These are phyloP conservation scores for Sungouiozyma intestinalis DNA, from an alignment of 805 yeast genomes.

Conservation along the genomic window DNA sequence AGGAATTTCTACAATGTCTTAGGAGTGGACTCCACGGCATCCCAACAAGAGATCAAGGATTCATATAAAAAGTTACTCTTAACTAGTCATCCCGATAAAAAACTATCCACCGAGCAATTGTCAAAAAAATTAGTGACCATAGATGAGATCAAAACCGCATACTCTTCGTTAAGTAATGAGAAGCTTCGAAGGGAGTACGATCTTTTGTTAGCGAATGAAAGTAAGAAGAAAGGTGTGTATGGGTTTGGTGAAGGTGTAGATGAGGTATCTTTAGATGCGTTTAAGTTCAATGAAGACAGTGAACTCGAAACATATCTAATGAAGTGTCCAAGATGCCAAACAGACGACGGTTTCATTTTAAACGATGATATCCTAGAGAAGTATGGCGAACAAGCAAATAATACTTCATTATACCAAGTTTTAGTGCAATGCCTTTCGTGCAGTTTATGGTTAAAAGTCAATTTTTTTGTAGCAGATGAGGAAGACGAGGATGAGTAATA, in stretches of 20 bases:
- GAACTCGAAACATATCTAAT: slow-evolving; percentile 27
- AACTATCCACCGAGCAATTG: background rate
- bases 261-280: slow-evolving; percentile 51
- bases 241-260: slow-evolving; percentile 62
- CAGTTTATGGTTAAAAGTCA: slow-evolving; percentile 75
- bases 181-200: slow-evolving; percentile 43
- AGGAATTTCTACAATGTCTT: background rate
- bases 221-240: slow-evolving; percentile 27
- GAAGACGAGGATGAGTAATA: slow-evolving; percentile 4
- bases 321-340: slow-evolving; percentile 61
- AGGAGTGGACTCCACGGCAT: slow-evolving; percentile 9
- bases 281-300: slow-evolving; percentile 32
- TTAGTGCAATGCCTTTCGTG: slow-evolving; percentile 76
- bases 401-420: slow-evolving; percentile 45
- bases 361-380: slow-evolving; percentile 51
- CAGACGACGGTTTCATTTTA: slow-evolving; percentile 42
- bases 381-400: slow-evolving; percentile 32
- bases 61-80: slow-evolving; percentile 60
- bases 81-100: slow-evolving; percentile 72
- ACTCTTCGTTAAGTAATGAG: slow-evolving; percentile 39
- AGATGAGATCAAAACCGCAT: slow-evolving; percentile 52
- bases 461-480: slow-evolving; percentile 36
- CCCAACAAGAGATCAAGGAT: slow-evolving; percentile 35
- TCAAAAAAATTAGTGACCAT: slow-evolving; percentile 12
- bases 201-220: slow-evolving; percentile 28